Base-by-base conservation (phyloP, 768 basidiomycete genomes). In the Mycena sanguinolenta region DNA sequence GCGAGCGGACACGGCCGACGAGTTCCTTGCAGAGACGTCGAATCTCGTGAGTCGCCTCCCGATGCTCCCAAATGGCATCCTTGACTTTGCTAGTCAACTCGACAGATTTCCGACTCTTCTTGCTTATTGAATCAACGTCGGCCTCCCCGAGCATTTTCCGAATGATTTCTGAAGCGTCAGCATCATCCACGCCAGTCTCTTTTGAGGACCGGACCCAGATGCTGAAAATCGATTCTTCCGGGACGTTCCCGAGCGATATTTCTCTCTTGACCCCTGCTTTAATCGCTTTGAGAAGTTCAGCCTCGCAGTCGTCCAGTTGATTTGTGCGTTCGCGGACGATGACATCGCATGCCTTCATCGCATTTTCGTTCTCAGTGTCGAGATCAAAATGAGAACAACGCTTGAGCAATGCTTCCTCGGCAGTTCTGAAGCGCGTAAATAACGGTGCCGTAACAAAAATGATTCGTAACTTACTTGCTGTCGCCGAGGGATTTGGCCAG, bases 351-450 rank as follows among this genome's bases (percentile, higher is more conserved):
- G 96, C 95, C 75, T 92, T 93, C 89, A 94, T 92, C 0, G 97
- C 96, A 71, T 96, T 88, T 49, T 88, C 86, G 71, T 87, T 89
- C 12, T 84, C 83, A 21, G 88, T 89, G 63, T 95, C 94, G 38
- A 96, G 85, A 73, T 96, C 95, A 79, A 97, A 98, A 78, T 97
- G 96, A 7, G 96, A 97, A 78, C 96, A 97, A 44, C 97, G 92
- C 77, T 98, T 98, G 67, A 98, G 86, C 14, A 98, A 87, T 2
- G 96, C 96, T 82, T 98, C 95, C 76, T 96, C 95, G 3, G 95
- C 95, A 70, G 95, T 89, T 74, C 95, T 96, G 69, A 42, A 69
- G 68, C 63, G 16, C 46, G 62, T 65, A 62, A 52, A 28, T 34
- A 55, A 49, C 21, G 57, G 53, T 23, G 30, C 9, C 49, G 17